Evolutionary conservation across 306 rosid species (phyloP), one percentile per base, ranked within the genome.

Genomic region (Casuarina glauca): DNA sequence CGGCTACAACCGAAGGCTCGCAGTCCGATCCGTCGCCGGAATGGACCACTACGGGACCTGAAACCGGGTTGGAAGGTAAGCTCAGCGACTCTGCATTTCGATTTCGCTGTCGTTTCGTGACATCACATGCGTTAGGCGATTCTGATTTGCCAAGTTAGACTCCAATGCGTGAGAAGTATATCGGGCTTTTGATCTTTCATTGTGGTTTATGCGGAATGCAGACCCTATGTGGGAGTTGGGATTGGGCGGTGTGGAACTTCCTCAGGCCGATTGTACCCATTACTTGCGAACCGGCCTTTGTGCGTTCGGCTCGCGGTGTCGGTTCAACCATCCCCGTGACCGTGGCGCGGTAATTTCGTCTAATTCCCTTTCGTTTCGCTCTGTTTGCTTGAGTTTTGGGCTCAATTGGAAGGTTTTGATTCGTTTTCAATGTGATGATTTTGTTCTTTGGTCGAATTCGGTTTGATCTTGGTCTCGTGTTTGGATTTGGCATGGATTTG

Each of bases 311-410:
- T 48, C 93, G 0, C 85, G 99, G 67, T 96, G 99, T 85, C 97
- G 99, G 85, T 96, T 86, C 87, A 96, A 96, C 78, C 99, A 96
- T 86, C 99, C 99, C 43, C 97, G 90, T 80, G 92, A 93, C 85
- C 96, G 97, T 78, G 80, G 74, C 74, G 79, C 85, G 90, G 99
- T 96, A 90, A 88, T 48, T 72, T 74, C 76, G 4, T 81, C 39
- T 1, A 74, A 54, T 80, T 77, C 51, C 36, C 63, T 78, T 57
- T 41, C 36, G 2, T 43, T 46, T 63, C 19, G 38, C 20, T 60
- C 43, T 15, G 44, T 8, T 77, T 78, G 4, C 41, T 54, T 63
- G 38, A 57, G 43, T 73, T 78, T 32, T 69, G 72, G 77, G 83
- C 75, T 84, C 74, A 45, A 45, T 74, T 66, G 4, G 66, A 63